Base-by-base conservation (phyloP, 2,329 filamentous ascomycete species). In the Aspergillus udagawae region DNA sequence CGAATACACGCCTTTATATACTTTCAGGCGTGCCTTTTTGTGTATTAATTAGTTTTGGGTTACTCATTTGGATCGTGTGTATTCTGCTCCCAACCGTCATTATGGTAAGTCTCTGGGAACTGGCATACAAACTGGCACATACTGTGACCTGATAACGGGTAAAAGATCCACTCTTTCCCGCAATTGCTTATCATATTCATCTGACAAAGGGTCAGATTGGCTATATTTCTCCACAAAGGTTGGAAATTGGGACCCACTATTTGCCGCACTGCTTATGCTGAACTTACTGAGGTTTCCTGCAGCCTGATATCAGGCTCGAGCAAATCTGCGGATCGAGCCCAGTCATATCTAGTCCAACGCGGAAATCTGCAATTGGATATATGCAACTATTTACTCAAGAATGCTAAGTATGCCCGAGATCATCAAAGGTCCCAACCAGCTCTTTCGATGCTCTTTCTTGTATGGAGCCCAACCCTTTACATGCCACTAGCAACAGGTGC, bases 401-500 rank as follows among this genome's bases (percentile, higher is more conserved):
- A 3, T 4, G 5, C 21, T 17, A 21, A 10, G 6, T 21, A 12
- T 44, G 10, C 28, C 10, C 2, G 28, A 29, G 12, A 21, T 10
- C 0, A 21, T 44, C 6, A n/a, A 3, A 45, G 20, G n/a, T 23
- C 4, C 3, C 20, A 23, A 45, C 17, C n/a, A 8, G 42, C 42
- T 45, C 8, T 3, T 23, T 20, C 12, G 21, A 12, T 44, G 42
- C 10, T 12, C 42, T 20, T 45, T 45, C n/a, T 3, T 23, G 42
- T 8, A 45, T 20, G 23, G 42, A 45, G 3, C n/a, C 42, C 6
- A 45, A 12, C 20, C 54, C 54, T 35, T 56, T 56, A 5, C 54
- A 56, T 2, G 54, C 54, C 14, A 52, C 41, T 6, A 56, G 41
- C 41, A 56, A 47, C 23, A 56, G 29, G 3, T 28, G 38, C 9